Evolutionary conservation across 345 rosid genomes (phyloP), one percentile per base, ranked within the genome.

Genomic region (Aquilaria sinensis): DNA sequence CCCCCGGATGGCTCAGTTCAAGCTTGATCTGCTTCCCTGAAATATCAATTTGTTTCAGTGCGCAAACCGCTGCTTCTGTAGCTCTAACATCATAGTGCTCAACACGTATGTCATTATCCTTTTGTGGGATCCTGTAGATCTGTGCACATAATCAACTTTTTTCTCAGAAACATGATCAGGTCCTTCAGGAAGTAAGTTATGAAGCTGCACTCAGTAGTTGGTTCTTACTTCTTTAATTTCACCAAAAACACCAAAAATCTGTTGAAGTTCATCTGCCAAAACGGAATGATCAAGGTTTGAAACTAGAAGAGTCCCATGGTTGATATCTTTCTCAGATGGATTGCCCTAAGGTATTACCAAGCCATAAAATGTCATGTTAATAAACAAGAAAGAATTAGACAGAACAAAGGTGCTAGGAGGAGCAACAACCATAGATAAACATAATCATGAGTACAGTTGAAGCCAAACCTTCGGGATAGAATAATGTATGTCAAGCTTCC

Each of bases 71-170:
- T 63, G 81, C 77, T 59, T 81, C 87, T 31, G 94, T 89, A 46
- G 88, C 88, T 83, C 97, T 84, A 70, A 73, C 61, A 65, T 91
- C 96, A 72, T 77, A 91, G 65, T 81, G 88, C 63, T 91, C 90
- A n/a, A 91, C 65, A 63, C 78, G 76, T 70, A 80, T 88, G 69
- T 79, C 72, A 56, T 79, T 67, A 64, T 54, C 74, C 64, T 76
- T 80, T 56, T 81, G 71, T 61, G 79, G 78, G 58, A 81, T 69
- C 67, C 83, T 83, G 51, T 69, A 70, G 60, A 91, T 77, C 97
- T 91, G 85, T 69, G 67, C 64, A 65, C 52, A 65, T 37, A 37
- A 37, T 5, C 43, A 37, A 37, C 5, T 37, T 5, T 37, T 37
- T 37, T 37, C 43, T 37, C 43, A 5, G 43, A 73, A 33, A 60